Evolutionary conservation across 2,329 filamentous ascomycete genomes (phyloP).

Genomic region (Cladosporium sp.): DNA sequence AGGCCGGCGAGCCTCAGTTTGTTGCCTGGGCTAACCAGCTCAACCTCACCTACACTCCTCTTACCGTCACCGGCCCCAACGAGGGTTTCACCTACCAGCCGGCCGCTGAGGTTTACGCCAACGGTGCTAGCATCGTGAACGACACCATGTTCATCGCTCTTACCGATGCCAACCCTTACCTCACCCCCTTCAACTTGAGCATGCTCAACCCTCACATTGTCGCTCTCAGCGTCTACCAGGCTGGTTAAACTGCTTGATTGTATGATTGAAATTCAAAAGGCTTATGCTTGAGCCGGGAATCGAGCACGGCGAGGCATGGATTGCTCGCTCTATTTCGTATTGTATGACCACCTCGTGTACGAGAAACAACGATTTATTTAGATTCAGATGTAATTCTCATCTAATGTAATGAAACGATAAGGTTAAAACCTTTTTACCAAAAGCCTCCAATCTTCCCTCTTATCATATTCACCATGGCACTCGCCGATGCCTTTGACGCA

Average conservation of each 20-base stretch:
- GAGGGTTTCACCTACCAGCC: slow-evolving; percentile 70
- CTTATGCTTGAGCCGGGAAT: background rate
- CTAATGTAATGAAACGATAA: background rate
- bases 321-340: slow-evolving; percentile 8
- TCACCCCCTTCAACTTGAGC: slow-evolving; percentile 73
- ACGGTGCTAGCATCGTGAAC: slow-evolving; percentile 64
- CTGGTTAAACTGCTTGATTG: slow-evolving; percentile 50
- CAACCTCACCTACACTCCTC: slow-evolving; percentile 48
- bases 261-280: background rate
- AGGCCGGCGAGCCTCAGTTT: slow-evolving; percentile 57
- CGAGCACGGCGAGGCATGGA: background rate
- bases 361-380: slow-evolving; percentile 8
- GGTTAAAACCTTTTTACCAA: no score
- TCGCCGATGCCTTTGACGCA: no score
- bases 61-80: slow-evolving; percentile 61
- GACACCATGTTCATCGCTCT: slow-evolving; percentile 76
- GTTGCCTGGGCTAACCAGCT: slow-evolving; percentile 76
- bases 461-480: no score
- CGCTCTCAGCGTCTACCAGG: slow-evolving; percentile 71
- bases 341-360: background rate
- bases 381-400: background rate
- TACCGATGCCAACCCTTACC: slow-evolving; percentile 62
- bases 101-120: slow-evolving; percentile 60
- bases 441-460: no score
- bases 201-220: slow-evolving; percentile 73